Evolutionary conservation across 2,329 filamentous ascomycete genomes (phyloP).

Genomic region (Zymoseptoria crescenta): DNA sequence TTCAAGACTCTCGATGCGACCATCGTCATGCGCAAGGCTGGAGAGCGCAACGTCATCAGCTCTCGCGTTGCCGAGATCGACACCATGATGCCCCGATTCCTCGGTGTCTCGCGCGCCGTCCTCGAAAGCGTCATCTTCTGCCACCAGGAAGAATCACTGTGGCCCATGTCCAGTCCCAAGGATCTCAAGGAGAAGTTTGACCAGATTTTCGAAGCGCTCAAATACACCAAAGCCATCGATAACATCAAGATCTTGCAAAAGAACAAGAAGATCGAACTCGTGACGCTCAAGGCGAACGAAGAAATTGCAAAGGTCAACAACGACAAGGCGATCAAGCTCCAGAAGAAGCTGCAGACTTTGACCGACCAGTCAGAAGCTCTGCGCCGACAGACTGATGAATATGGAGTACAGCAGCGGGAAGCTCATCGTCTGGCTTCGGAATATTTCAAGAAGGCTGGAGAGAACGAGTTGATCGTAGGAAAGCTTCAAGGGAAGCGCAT

Average conservation of each 20-base stretch:
- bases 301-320: constrained; percentile 75
- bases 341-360: constrained; percentile 43
- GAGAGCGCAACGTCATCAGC: constrained; percentile 71
- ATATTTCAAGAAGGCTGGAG: constrained; percentile 64
- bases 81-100: constrained; percentile 70
- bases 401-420: constrained; percentile 55
- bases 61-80: constrained; percentile 67
- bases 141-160: constrained; percentile 94
- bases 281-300: constrained; percentile 65
- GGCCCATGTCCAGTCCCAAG: constrained; percentile 85
- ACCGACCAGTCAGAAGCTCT: constrained; percentile 58
- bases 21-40: constrained; percentile 66
- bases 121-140: constrained; percentile 96
- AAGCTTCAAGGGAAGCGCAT: constrained; percentile 69
- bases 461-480: constrained; percentile 66
- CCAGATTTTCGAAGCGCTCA: constrained; percentile 93
- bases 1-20: constrained; percentile 81
- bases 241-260: constrained; percentile 85
- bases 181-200: constrained; percentile 90
- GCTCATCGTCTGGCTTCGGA: constrained; percentile 46
- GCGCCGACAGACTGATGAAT: constrained; percentile 49
- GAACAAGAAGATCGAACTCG: constrained; percentile 68
- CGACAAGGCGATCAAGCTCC: constrained; percentile 63
- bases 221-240: constrained; percentile 95
- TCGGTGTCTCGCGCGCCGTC: constrained; percentile 84